phyloP scores from a whole-genome alignment of 2,329 filamentous ascomycete species.

The Emmonsia crescens region DNA sequence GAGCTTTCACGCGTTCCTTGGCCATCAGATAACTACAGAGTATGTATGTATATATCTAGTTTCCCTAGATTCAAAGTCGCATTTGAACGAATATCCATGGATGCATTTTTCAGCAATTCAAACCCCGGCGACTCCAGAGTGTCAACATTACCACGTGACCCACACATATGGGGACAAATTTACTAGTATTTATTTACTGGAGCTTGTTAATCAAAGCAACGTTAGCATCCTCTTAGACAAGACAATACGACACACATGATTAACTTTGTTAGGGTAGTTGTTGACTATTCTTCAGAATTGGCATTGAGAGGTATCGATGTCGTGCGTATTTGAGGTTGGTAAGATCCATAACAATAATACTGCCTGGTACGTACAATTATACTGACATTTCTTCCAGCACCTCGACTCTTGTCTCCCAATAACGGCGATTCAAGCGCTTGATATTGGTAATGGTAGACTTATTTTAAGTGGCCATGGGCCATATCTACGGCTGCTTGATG shows the following conservation, averaged over 20 bases:
- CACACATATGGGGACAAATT: too few relatives aligned
- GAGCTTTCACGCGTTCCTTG: too few relatives aligned
- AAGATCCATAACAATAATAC: background rate
- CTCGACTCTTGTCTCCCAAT: conserved; percentile 35
- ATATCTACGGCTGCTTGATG: conserved; percentile 25
- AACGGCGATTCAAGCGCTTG: conserved; percentile 28
- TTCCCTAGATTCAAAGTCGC: too few relatives aligned
- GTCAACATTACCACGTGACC: too few relatives aligned
- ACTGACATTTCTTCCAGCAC: conserved; percentile 20
- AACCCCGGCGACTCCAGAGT: too few relatives aligned
- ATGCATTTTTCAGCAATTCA: too few relatives aligned
- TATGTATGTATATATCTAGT: too few relatives aligned
- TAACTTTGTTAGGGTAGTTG: background rate
- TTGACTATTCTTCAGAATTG: background rate
- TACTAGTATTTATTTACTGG: too few relatives aligned
- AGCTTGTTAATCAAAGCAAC: too few relatives aligned
- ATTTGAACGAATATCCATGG: too few relatives aligned
- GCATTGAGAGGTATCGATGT: conserved; percentile 9
- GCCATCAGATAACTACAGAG: too few relatives aligned
- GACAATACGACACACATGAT: background rate
- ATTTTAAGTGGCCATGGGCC: conserved; percentile 32
- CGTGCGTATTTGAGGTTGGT: conserved; percentile 13
- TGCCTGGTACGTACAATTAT: background rate
- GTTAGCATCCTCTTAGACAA: background rate
- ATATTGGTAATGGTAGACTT: conserved; percentile 18